These are phyloP conservation scores for Phyllosticta ampelicida DNA, from an alignment of 2,329 filamentous ascomycete species.

Conservation along the genomic window DNA sequence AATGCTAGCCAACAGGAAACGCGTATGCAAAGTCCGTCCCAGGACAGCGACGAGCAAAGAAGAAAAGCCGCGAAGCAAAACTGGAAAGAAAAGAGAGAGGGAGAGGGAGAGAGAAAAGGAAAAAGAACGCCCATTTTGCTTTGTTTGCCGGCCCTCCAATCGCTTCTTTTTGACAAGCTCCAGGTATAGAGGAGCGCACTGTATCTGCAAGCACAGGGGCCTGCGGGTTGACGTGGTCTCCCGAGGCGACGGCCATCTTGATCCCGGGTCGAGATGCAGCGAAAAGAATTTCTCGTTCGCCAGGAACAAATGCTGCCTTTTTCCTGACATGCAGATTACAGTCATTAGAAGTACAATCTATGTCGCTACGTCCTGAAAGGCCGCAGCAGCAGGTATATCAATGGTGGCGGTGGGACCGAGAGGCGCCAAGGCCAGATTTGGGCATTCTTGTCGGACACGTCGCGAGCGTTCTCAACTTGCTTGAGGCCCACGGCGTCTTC, in stretches of 20 bases:
- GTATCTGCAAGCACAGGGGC: conserved; percentile 6
- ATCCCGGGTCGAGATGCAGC: neutral
- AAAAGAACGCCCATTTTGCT: conserved; percentile 11
- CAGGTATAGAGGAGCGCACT: conserved; percentile 4
- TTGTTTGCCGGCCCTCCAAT: conserved; percentile 4
- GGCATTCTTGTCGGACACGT: neutral
- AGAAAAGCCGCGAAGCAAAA: neutral
- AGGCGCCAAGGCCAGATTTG: conserved; percentile 1
- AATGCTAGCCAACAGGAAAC: conserved; percentile 10
- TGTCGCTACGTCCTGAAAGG: conserved; percentile 6
- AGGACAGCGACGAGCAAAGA: conserved; percentile 5
- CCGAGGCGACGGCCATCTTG: conserved; percentile 1
- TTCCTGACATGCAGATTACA: conserved; percentile 11
- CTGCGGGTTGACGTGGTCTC: conserved; percentile 5
- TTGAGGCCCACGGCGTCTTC: neutral
- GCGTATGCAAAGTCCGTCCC: conserved; percentile 5
- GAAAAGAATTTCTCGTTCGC: conserved; percentile 7
- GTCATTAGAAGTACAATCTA: conserved; percentile 12
- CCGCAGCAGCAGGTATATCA: conserved; percentile 6
- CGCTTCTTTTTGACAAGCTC: neutral
- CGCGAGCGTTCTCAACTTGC: neutral
- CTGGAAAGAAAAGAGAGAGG: neutral
- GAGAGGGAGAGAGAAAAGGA: neutral
- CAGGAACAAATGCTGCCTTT: conserved; percentile 9
- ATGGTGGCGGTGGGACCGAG: conserved; percentile 1